Base-by-base conservation (phyloP, 1,284 basidiomycete genomes). In the Boletellus sp. region DNA sequence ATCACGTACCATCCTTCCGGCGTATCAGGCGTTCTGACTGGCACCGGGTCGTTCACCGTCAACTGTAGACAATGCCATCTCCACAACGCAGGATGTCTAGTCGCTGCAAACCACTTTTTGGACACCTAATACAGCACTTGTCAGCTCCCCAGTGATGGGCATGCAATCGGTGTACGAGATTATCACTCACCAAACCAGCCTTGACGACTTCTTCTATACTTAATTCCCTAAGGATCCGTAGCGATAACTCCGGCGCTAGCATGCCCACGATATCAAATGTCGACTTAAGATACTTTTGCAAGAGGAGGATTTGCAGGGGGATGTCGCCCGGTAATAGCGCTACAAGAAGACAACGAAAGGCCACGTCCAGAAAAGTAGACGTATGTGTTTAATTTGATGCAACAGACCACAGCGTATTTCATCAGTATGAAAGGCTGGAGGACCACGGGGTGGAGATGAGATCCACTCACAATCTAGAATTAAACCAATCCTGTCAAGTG, bases 251-350 rank as follows among this genome's bases (percentile, higher is more conserved):
- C 1, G 84, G 82, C 0, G 86, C 77, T 14, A 95, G 73, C 36
- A 77, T 74, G 10, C 85, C 85, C 29, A 94, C 70, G 41, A 94
- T 77, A 57, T 94, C 93, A 57, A 87, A 87, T 6, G 88, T 87
- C 19, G 82, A 83, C 54, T 78, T 81, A 36, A 81, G 77, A 55
- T 93, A 92, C 64, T 87, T 87, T 63, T 93, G 81, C 16, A 95
- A 77, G 5, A 91, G 76, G 0, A 85, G 74, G 38, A 93, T 90
- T 64, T 81, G 88, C 26, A 82, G 74, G 8, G 78, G 78, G 36
- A 90, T 87, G 56, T 90, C 87, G 30, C 86, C 87, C 1, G 87
- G 87, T 53, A 87, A 71, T 63, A 81, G 80, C 9, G 84, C 81
- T 81, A 30, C 22, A 41, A 19, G 41, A 23, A 11, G 17, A 25